Percentiles rank a stretch among this genome's conserved stretches.
Conservation (phyloP, 2,329 filamentous ascomycete species). For the Diaporthe vexans region DNA sequence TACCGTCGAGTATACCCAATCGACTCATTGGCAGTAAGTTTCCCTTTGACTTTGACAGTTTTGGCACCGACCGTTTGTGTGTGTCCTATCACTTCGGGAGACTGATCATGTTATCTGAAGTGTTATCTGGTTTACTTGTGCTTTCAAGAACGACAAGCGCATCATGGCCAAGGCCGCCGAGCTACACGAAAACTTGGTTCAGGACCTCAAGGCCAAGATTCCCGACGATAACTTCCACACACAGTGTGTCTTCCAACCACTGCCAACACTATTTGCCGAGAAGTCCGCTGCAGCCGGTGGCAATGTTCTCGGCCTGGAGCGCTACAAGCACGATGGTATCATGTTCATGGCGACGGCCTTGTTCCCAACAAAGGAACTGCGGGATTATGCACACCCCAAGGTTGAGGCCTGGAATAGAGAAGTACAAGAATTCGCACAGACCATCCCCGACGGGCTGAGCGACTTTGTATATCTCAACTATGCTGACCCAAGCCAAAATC, state of each 20-base stretch:
- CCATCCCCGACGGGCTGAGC: constrained; percentile 38
- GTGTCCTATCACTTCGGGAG: neutral
- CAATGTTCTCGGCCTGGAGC: constrained; percentile 46
- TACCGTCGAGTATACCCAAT: constrained; percentile 23
- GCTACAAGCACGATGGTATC: constrained; percentile 42
- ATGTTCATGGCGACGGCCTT: constrained; percentile 42
- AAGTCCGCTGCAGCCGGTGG: constrained; percentile 39
- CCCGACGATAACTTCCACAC: constrained; percentile 45
- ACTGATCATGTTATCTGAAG: constrained; percentile 35
- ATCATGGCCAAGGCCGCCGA: constrained; percentile 52
- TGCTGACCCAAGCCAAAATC: constrained; percentile 46
- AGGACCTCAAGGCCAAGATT: constrained; percentile 41
- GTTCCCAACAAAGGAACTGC: constrained; percentile 43
- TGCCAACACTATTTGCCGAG: constrained; percentile 40
- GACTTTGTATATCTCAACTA: constrained; percentile 49
- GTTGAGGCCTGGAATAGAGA: constrained; percentile 41
- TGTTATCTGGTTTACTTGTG: constrained; percentile 54
- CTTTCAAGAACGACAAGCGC: constrained; percentile 54
- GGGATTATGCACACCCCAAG: constrained; percentile 41
- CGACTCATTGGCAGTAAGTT: constrained; percentile 11
- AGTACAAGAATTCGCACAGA: constrained; percentile 42
- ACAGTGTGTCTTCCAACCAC: constrained; percentile 47
- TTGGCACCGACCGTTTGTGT: too few relatives aligned
- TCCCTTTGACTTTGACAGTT: too few relatives aligned
- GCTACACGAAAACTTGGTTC: constrained; percentile 49